These are phyloP conservation scores for Viola pubescens DNA, from an alignment of 441 rosid genomes.

Conservation along the genomic window DNA sequence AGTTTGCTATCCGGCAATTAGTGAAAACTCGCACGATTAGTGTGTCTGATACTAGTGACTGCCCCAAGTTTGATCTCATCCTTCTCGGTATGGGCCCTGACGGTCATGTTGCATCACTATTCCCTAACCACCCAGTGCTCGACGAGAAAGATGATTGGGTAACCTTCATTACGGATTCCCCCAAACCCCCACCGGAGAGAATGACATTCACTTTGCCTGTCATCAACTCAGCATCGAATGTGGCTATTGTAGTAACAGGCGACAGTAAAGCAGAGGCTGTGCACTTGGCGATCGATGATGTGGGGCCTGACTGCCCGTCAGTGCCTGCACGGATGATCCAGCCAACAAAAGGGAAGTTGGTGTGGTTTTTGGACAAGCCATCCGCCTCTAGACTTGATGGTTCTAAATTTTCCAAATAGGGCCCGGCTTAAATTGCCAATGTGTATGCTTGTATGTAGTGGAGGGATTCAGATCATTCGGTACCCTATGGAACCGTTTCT, in stretches of 20 bases:
- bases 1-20: slow-evolving; percentile 62
- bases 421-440: slow-evolving; percentile 14
- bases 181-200: slow-evolving; percentile 84
- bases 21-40: slow-evolving; percentile 54
- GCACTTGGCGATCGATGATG: slow-evolving; percentile 54
- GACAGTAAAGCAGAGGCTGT: slow-evolving; percentile 71
- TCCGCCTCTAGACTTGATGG: slow-evolving; percentile 63
- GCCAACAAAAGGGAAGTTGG: slow-evolving; percentile 57
- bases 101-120: slow-evolving; percentile 87
- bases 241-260: slow-evolving; percentile 62
- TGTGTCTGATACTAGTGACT: slow-evolving; percentile 69
- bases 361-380: slow-evolving; percentile 78
- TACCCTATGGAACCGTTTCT: slow-evolving; percentile 16
- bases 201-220: slow-evolving; percentile 90
- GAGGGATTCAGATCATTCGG: slow-evolving; percentile 25
- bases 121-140: slow-evolving; percentile 60
- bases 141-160: slow-evolving; percentile 68
- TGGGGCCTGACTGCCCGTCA: slow-evolving; percentile 27
- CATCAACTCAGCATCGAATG: slow-evolving; percentile 79
- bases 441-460: slow-evolving; percentile 25
- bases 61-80: slow-evolving; percentile 85
- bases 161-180: slow-evolving; percentile 65
- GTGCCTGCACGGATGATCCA: slow-evolving; percentile 64
- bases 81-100: slow-evolving; percentile 90
- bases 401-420: slow-evolving; percentile 32